A percentile compares a stretch with the other conserved stretches of the same genome.
phyloP scores from a whole-genome alignment of 1,284 basidiomycete genomes.

The Ustilago esculenta region DNA sequence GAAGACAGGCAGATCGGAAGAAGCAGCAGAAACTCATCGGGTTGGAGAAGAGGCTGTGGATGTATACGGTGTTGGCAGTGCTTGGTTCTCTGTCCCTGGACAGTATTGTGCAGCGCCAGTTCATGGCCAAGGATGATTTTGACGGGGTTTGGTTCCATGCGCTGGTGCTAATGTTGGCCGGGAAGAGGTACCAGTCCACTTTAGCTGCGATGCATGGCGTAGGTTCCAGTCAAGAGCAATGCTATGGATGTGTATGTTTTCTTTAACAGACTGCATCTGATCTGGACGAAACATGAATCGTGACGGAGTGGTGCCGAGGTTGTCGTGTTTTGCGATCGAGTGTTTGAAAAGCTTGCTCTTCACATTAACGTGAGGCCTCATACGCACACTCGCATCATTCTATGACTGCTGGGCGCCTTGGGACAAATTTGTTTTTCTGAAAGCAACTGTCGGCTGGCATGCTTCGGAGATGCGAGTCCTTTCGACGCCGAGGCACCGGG shows the following conservation, averaged over 20 bases:
- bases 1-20: too few relatives aligned
- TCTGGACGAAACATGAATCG: too few relatives aligned
- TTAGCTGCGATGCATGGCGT: too few relatives aligned
- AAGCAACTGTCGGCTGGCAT: too few relatives aligned
- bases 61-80: slow-evolving; percentile 16
- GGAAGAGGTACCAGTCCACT: slow-evolving; percentile 33
- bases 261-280: neutral
- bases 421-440: too few relatives aligned
- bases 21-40: slow-evolving; percentile 1
- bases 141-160: slow-evolving; percentile 21
- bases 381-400: too few relatives aligned
- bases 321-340: neutral
- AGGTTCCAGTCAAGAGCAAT: slow-evolving; percentile 5
- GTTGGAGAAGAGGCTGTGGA: slow-evolving; percentile 25
- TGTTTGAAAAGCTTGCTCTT: too few relatives aligned
- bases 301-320: neutral
- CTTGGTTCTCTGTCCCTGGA: slow-evolving; percentile 29
- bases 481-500: too few relatives aligned
- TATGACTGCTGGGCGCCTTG: too few relatives aligned
- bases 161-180: slow-evolving; percentile 24
- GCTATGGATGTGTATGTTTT: neutral
- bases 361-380: too few relatives aligned
- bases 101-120: slow-evolving; percentile 16
- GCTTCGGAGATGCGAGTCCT: too few relatives aligned
- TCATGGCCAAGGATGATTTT: slow-evolving; percentile 31